These are phyloP conservation scores for Dysphania ambrosioides DNA, from an alignment of 148 eudicot species.

Conservation along the genomic window DNA sequence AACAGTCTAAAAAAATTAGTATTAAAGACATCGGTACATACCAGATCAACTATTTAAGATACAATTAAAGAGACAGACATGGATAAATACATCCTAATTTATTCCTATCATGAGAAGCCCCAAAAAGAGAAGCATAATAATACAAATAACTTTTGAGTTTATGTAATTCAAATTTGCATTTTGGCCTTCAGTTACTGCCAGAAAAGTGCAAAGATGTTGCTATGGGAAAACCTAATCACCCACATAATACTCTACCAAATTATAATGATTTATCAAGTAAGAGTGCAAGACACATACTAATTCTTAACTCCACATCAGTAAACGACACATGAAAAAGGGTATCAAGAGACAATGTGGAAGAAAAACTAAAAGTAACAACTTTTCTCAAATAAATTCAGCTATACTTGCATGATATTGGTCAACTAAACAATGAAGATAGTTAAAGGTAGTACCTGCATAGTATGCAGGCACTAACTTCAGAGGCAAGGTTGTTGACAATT, in stretches of 20 bases:
- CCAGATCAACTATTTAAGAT: background rate
- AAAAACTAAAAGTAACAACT: background rate
- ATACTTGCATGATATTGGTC: background rate
- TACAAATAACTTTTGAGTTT: too few relatives aligned
- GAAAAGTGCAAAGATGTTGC: background rate
- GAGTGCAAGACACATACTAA: background rate
- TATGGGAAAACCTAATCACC: background rate
- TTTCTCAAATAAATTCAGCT: background rate
- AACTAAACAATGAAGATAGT: background rate
- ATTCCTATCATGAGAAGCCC: background rate
- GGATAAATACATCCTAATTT: background rate
- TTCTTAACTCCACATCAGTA: background rate
- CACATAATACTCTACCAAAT: background rate
- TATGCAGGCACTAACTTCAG: constrained; percentile 69
- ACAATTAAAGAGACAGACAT: background rate
- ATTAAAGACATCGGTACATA: background rate
- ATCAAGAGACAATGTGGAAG: background rate
- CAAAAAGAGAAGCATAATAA: too few relatives aligned
- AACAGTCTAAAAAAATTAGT: constrained; percentile 3
- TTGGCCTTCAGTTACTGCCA: background rate
- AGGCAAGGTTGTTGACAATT: constrained; percentile 54
- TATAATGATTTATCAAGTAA: background rate
- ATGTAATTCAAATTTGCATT: background rate
- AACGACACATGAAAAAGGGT: background rate
- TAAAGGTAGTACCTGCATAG: constrained; percentile 68